A percentile compares a stretch with the other conserved stretches of the same genome.
Conservation (phyloP, 1,284 basidiomycete genomes). For the Tilletia indica region DNA sequence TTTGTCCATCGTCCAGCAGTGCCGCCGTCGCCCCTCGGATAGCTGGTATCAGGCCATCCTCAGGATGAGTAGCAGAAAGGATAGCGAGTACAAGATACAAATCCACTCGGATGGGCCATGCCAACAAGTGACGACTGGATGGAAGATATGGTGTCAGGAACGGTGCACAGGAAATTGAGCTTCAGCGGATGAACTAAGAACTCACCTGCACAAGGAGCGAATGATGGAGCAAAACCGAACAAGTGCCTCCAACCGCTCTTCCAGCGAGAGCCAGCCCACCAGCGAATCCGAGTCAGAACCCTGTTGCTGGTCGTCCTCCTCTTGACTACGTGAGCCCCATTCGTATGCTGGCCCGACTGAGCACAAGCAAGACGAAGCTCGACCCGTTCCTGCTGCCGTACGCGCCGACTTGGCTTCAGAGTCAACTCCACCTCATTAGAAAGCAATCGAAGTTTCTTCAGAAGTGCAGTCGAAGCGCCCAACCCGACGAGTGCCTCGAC, state of each 20-base stretch:
- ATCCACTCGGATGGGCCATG: neutral
- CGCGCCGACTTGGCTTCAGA: too few species aligned
- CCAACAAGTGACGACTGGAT: neutral
- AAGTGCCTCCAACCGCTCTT: neutral
- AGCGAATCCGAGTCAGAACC: neutral
- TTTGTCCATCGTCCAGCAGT: too few species aligned
- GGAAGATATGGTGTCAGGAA: too few species aligned
- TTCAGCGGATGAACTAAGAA: neutral
- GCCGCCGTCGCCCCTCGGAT: too few species aligned
- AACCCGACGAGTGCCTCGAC: too few species aligned
- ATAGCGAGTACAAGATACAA: neutral
- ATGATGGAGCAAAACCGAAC: neutral
- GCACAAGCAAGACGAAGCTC: too few species aligned
- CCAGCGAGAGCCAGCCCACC: constrained; percentile 5
- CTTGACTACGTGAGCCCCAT: neutral
- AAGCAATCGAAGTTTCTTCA: too few species aligned
- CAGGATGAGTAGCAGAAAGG: neutral
- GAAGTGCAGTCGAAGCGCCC: too few species aligned
- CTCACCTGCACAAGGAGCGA: neutral
- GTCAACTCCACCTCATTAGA: too few species aligned
- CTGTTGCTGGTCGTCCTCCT: neutral
- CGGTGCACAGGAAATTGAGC: too few species aligned
- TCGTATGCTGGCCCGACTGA: neutral
- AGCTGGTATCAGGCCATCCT: neutral
- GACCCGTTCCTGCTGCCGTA: too few species aligned